Evolutionary conservation across 805 yeast species (phyloP).

Genomic region (Metschnikowia vanudenii): DNA sequence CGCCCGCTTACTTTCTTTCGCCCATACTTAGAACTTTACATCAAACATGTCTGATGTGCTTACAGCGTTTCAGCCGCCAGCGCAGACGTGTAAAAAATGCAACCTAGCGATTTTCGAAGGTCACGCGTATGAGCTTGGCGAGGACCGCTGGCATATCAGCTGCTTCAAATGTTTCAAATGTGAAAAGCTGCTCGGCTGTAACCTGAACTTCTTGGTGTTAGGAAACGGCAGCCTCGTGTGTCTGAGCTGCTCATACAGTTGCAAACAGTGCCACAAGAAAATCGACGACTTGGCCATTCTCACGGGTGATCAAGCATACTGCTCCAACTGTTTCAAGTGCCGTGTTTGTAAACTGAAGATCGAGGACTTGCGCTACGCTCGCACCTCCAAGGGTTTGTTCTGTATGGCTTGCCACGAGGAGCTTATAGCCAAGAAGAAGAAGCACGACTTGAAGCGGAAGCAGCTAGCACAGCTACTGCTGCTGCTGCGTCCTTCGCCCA

Average conservation of each 20-base stretch:
- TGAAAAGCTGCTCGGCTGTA: conserved; percentile 71
- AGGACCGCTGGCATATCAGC: conserved; percentile 91
- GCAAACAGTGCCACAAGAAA: conserved; percentile 79
- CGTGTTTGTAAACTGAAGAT: conserved; percentile 82
- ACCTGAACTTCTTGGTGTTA: conserved; percentile 83
- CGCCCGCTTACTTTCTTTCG: too few relatives aligned
- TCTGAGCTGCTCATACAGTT: conserved; percentile 86
- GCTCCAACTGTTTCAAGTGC: conserved; percentile 86
- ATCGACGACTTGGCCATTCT: conserved; percentile 91
- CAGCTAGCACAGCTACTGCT: conserved; percentile 30
- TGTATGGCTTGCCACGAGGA: conserved; percentile 92
- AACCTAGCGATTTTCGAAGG: conserved; percentile 68
- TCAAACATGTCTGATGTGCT: conserved; percentile 8
- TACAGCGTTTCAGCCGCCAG: background rate
- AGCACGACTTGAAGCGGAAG: conserved; percentile 51
- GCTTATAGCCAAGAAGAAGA: conserved; percentile 70
- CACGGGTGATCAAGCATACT: conserved; percentile 94
- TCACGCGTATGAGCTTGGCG: conserved; percentile 92
- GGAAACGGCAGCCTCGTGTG: conserved; percentile 93
- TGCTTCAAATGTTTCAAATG: conserved; percentile 93
- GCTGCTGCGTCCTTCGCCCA: conserved; percentile 20
- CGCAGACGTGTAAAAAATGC: conserved; percentile 42
- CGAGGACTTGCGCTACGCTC: conserved; percentile 85
- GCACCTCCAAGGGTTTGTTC: conserved; percentile 88
- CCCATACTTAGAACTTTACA: too few relatives aligned